Evolutionary conservation across 78 protist species (phyloP).

Genomic region (Dictyostelium brefeldianum): DNA sequence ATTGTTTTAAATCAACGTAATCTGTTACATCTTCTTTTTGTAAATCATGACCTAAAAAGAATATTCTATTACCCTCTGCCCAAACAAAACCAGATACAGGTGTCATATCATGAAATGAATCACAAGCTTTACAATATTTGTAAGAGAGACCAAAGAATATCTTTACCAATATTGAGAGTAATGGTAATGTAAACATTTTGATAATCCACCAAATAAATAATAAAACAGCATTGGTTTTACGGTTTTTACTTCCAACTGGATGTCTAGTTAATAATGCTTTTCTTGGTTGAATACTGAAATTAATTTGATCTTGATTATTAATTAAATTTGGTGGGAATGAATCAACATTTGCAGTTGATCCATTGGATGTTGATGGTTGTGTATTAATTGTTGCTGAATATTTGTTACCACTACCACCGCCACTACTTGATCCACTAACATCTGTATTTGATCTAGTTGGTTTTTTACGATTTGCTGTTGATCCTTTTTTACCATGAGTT

Average conservation of each 20-base stretch:
- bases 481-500: not conserved
- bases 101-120: conserved; percentile 79
- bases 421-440: not conserved
- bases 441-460: not conserved
- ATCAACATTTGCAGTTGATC: not conserved
- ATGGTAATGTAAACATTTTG: conserved; percentile 66
- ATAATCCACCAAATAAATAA: conserved; percentile 67
- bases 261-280: conserved; percentile 76
- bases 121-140: conserved; percentile 74
- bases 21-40: conserved; percentile 65
- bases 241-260: conserved; percentile 48
- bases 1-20: conserved; percentile 32
- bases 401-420: not conserved
- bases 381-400: not conserved
- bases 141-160: conserved; percentile 68
- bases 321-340: not conserved
- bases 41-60: conserved; percentile 60
- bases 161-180: conserved; percentile 45
- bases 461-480: conserved; percentile 9
- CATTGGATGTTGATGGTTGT: not conserved
- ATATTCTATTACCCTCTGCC: conserved; percentile 71
- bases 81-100: conserved; percentile 81
- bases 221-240: conserved; percentile 22
- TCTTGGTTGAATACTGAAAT: conserved; percentile 72
- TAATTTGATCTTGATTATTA: conserved; percentile 14